These are phyloP conservation scores for Macrolepiota albuminosa DNA, from an alignment of 768 basidiomycete genomes.

Conservation along the genomic window DNA sequence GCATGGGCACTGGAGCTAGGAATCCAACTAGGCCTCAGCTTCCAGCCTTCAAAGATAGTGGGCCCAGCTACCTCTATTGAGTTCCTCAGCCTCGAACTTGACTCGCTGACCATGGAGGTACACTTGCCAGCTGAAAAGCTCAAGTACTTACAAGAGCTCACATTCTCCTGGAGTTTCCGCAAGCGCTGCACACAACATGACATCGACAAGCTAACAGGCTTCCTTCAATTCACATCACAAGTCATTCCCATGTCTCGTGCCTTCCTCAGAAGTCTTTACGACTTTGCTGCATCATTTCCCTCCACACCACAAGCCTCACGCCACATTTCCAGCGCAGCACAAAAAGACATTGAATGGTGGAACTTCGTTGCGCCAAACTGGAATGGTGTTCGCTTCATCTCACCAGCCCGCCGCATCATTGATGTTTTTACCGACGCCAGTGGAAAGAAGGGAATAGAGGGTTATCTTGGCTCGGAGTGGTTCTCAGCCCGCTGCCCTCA, in stretches of 20 bases:
- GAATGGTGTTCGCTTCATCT: neutral
- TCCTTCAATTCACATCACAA: neutral
- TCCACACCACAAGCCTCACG: too few species aligned
- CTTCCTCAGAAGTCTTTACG: neutral
- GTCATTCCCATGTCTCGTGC: neutral
- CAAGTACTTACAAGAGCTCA: neutral
- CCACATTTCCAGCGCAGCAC: neutral
- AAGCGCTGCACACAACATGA: neutral
- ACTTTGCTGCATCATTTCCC: neutral
- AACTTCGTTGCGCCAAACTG: neutral
- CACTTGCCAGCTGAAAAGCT: neutral
- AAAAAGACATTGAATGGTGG: neutral
- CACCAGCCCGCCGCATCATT: too few species aligned
- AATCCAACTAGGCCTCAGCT: neutral
- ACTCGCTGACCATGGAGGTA: neutral
- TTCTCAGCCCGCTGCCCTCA: too few species aligned
- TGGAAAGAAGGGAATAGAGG: too few species aligned
- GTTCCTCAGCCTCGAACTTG: neutral
- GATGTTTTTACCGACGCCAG: too few species aligned
- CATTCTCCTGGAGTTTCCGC: neutral
- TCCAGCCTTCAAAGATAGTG: neutral
- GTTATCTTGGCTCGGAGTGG: too few species aligned
- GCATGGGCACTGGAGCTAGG: neutral
- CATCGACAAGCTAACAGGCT: neutral
- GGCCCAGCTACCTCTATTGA: neutral